Percentiles rank a stretch among this genome's conserved stretches.
Evolutionary conservation across 2,329 filamentous ascomycete species (phyloP).

Genomic region (Niveomyces coronatus): DNA sequence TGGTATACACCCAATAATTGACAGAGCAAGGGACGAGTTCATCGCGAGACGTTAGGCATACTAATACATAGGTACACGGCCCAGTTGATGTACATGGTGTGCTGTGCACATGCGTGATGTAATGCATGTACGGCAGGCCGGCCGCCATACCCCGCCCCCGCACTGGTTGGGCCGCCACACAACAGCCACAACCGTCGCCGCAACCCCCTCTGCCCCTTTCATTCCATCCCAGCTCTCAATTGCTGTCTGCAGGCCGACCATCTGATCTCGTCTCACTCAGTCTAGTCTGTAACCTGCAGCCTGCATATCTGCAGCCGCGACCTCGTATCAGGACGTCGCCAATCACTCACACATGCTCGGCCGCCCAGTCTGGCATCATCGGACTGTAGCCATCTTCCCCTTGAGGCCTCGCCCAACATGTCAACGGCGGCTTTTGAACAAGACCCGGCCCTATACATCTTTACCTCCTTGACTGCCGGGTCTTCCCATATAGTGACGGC

Average conservation of each 20-base stretch:
- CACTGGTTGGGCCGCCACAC: conserved; percentile 6
- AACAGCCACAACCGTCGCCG: no score
- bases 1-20: no score
- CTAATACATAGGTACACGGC: no score
- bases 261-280: background rate
- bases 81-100: no score
- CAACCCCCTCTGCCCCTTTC: conserved; percentile 7
- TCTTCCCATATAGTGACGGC: conserved; percentile 95
- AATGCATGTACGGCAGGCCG: background rate
- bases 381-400: background rate
- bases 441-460: conserved; percentile 77
- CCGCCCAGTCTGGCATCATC: background rate
- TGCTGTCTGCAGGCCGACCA: background rate
- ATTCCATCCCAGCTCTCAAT: conserved; percentile 1
- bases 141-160: conserved; percentile 6
- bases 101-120: background rate
- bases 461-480: conserved; percentile 90
- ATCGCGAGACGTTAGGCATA: no score
- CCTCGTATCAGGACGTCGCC: background rate
- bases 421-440: conserved; percentile 37
- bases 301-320: background rate
- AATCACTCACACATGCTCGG: no score
- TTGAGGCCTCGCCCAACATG: background rate
- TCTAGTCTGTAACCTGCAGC: background rate
- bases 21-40: no score